These are phyloP conservation scores for Phaeomoniella chlamydospora DNA, from an alignment of 2,329 filamentous ascomycete genomes.

Conservation along the genomic window DNA sequence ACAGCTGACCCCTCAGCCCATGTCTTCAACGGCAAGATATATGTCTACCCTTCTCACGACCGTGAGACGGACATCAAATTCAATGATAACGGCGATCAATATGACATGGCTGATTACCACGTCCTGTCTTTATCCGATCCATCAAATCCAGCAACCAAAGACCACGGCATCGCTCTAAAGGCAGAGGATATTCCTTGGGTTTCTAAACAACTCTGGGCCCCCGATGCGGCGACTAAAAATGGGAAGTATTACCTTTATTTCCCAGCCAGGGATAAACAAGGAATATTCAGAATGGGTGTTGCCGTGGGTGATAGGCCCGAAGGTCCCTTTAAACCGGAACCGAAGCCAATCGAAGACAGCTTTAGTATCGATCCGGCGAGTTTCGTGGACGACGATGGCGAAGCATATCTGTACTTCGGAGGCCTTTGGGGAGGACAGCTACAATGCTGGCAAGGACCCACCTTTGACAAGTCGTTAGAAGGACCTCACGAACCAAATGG, in stretches of 20 bases:
- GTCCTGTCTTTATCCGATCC: conserved; percentile 48
- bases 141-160: conserved; percentile 36
- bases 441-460: conserved; percentile 52
- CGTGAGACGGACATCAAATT: conserved; percentile 58
- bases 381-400: conserved; percentile 55
- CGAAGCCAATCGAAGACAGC: conserved; percentile 49
- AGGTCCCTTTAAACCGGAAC: conserved; percentile 55
- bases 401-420: conserved; percentile 60
- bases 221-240: conserved; percentile 55
- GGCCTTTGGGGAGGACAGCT: conserved; percentile 71
- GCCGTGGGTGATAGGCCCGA: conserved; percentile 49
- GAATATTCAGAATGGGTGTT: conserved; percentile 62
- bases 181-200: conserved; percentile 60
- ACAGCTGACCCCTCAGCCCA: conserved; percentile 71
- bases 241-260: conserved; percentile 67
- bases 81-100: conserved; percentile 77
- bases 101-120: conserved; percentile 75
- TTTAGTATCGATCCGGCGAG: conserved; percentile 66
- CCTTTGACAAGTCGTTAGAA: conserved; percentile 42
- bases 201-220: conserved; percentile 67
- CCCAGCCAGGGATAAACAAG: conserved; percentile 56
- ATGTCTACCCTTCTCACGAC: conserved; percentile 72
- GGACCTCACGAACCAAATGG: conserved; percentile 47
- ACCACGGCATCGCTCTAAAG: conserved; percentile 57
- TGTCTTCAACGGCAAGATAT: conserved; percentile 60